A percentile compares a stretch with the other conserved stretches of the same genome.
phyloP scores from a whole-genome alignment of 2,329 filamentous ascomycete genomes.

The Taxawa tesnikishii region DNA sequence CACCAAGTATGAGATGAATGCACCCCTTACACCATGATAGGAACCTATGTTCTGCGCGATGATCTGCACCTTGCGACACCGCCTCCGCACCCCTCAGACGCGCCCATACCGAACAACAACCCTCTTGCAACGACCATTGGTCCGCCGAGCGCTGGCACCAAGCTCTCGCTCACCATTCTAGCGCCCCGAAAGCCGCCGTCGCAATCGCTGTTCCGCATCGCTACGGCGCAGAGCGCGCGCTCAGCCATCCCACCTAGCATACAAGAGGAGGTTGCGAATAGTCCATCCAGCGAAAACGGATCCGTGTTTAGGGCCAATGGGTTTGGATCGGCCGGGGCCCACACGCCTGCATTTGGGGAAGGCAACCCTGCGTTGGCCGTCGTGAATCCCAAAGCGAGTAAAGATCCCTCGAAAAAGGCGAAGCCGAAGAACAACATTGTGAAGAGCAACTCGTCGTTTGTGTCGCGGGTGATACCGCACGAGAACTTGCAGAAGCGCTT shows the following conservation, averaged over 20 bases:
- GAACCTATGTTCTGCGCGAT: constrained; percentile 82
- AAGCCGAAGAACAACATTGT: constrained; percentile 98
- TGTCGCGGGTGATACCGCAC: constrained; percentile 89
- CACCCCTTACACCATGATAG: constrained; percentile 30
- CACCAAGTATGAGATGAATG: background rate
- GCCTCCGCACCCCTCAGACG: constrained; percentile 89
- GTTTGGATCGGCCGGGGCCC: constrained; percentile 4
- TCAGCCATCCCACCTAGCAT: constrained; percentile 30
- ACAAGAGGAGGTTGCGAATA: constrained; percentile 30
- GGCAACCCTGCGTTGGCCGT: constrained; percentile 63
- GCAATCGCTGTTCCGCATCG: constrained; percentile 17
- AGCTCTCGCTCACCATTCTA: constrained; percentile 64
- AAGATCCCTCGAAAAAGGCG: constrained; percentile 55
- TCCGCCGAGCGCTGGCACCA: constrained; percentile 76
- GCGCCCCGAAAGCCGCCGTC: constrained; percentile 38
- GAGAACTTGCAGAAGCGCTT: constrained; percentile 69
- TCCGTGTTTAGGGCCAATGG: constrained; percentile 22
- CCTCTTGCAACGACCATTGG: constrained; percentile 75
- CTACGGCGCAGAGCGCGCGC: constrained; percentile 2
- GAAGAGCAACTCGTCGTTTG: constrained; percentile 97
- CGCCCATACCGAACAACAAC: constrained; percentile 75
- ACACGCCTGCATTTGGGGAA: constrained; percentile 63
- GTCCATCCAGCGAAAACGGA: constrained; percentile 31
- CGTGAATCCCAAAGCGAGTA: constrained; percentile 53
- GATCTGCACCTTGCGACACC: constrained; percentile 87